Percentiles rank a stretch among this genome's conserved stretches.
phyloP scores from a whole-genome alignment of 2,329 filamentous ascomycete species.

The Cadophora sp. region DNA sequence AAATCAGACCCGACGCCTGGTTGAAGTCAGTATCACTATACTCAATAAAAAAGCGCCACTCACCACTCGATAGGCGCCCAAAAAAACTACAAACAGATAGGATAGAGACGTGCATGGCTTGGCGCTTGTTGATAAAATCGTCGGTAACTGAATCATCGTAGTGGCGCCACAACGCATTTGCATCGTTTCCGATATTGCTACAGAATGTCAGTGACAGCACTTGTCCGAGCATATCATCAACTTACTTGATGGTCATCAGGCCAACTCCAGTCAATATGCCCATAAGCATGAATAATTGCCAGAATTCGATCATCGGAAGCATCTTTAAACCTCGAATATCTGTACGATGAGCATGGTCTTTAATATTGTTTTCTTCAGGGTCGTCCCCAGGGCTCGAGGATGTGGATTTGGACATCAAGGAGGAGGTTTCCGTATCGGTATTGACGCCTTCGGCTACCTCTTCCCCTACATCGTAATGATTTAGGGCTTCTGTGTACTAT shows the following conservation, averaged over 20 bases:
- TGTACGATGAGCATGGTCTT: slow-evolving; percentile 78
- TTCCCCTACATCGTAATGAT: slow-evolving; percentile 41
- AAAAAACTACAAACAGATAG: slow-evolving; percentile 88
- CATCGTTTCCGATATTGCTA: slow-evolving; percentile 94
- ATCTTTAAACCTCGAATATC: slow-evolving; percentile 88
- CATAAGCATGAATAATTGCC: slow-evolving; percentile 88
- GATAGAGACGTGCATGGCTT: slow-evolving; percentile 92
- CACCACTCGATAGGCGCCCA: slow-evolving; percentile 80
- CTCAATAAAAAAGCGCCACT: slow-evolving; percentile 37
- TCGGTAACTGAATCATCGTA: slow-evolving; percentile 77
- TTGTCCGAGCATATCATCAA: slow-evolving; percentile 28
- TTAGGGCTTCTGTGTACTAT: slow-evolving; percentile 42
- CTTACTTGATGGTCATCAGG: slow-evolving; percentile 98
- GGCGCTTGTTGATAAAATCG: slow-evolving; percentile 78
- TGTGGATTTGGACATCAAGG: slow-evolving; percentile 73
- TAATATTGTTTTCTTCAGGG: slow-evolving; percentile 58
- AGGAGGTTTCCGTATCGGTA: slow-evolving; percentile 72
- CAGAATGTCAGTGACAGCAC: slow-evolving; percentile 10
- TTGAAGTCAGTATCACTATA: slow-evolving; percentile 30
- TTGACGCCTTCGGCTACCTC: slow-evolving; percentile 41
- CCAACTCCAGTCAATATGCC: slow-evolving; percentile 91
- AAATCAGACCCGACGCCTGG: slow-evolving; percentile 88
- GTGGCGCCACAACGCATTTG: slow-evolving; percentile 84
- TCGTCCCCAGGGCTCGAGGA: slow-evolving; percentile 57
- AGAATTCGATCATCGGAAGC: slow-evolving; percentile 78